phyloP scores from a whole-genome alignment of 768 basidiomycete genomes.

The Strobilomyces confusus region DNA sequence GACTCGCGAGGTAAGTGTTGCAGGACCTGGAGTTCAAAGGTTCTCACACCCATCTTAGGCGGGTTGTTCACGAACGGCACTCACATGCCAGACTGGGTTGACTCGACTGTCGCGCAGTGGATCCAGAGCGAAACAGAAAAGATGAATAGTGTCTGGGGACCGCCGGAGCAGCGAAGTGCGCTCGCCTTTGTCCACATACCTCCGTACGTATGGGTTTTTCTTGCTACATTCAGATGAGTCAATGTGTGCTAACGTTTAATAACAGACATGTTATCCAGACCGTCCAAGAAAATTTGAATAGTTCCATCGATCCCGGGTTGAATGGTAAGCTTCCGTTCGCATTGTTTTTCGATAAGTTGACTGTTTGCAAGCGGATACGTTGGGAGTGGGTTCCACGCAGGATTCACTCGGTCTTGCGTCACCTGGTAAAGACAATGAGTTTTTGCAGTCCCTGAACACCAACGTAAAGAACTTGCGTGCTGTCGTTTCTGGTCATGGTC shows the following conservation, averaged over 20 bases:
- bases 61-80: slow-evolving; percentile 46
- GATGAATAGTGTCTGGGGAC: slow-evolving; percentile 62
- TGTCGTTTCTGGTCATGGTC: slow-evolving; percentile 72
- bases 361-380: slow-evolving; percentile 42
- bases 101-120: slow-evolving; percentile 59
- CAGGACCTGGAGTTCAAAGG: neutral
- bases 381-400: slow-evolving; percentile 60
- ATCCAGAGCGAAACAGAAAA: slow-evolving; percentile 45
- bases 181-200: slow-evolving; percentile 76
- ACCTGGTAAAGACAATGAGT: slow-evolving; percentile 49
- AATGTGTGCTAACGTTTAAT: neutral
- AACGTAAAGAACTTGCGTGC: slow-evolving; percentile 64
- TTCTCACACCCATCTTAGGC: slow-evolving; percentile 31
- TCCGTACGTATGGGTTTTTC: slow-evolving; percentile 41
- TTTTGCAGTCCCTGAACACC: slow-evolving; percentile 57
- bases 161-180: slow-evolving; percentile 46
- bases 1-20: slow-evolving; percentile 57
- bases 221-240: neutral
- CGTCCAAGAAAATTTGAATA: slow-evolving; percentile 35
- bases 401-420: slow-evolving; percentile 38
- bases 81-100: slow-evolving; percentile 64
- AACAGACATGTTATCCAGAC: slow-evolving; percentile 28
- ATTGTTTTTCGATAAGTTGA: neutral
- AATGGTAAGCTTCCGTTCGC: slow-evolving; percentile 30
- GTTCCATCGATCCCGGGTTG: slow-evolving; percentile 38